Base-by-base conservation (phyloP, 2,329 filamentous ascomycete species). In the Botrytis aclada region DNA sequence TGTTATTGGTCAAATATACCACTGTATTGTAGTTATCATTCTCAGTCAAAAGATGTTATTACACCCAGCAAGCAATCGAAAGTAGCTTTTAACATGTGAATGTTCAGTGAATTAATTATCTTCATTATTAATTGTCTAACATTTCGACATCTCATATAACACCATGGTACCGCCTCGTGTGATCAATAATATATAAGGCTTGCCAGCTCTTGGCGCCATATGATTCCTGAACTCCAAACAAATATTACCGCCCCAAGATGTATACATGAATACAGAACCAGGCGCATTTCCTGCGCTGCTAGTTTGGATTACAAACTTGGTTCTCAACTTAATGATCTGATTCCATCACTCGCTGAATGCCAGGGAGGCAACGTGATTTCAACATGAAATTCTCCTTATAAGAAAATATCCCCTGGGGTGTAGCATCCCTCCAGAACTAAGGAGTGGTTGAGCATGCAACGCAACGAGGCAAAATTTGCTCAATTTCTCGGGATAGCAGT, bases 171-270 rank as follows among this genome's bases (percentile, higher is more conserved):
- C 54, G 22, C 34, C 14, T 65, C 7, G 34, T 25, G 29, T 45
- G 8, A 64, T 47, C 37, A 72, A 58, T 32, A 10, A 47, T 47
- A 47, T 34, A 51, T 16, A 39, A 60, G 64, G 76, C 76, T 76
- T 74, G 73, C 78, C 78, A 80, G 78, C 78, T 77, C 79, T 80
- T 80, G 79, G 79, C 76, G 43, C 37, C 45, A 29, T 67, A 39
- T 16, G 6, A 39, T 62, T 25, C 56, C n/a, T 41, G 10, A 69
- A 69, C 65, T 69, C 65, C 65, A 16, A 43, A 56, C 32, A 25
- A 56, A 41, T 56, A 25, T 43, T 32, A 41, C 7, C 65, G 22
- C 12, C 51, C 32, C 37, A 47, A 64, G 43, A 7, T 43, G 43
- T 70, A 51, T 56, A 72, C 20, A 54, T 70, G 37, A 14, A 70